These are phyloP conservation scores for Ambispora gerdemannii DNA, from an alignment of 192 early-diverging fungal genomes.

Conservation along the genomic window DNA sequence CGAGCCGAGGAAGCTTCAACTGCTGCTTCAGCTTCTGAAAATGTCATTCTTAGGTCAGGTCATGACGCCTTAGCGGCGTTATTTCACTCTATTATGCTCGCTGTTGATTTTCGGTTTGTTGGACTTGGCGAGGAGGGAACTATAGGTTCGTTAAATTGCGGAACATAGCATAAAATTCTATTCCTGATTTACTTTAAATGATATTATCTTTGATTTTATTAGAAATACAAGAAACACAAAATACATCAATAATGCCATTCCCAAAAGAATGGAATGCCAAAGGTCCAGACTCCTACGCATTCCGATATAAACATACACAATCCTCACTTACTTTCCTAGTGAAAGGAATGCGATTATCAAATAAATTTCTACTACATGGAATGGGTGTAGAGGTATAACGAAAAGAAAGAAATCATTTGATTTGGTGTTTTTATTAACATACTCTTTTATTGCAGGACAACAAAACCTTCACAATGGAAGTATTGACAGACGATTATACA, in stretches of 20 bases:
- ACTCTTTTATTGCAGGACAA: constrained; percentile 44
- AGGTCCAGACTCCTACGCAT: constrained; percentile 54
- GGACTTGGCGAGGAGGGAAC: constrained; percentile 59
- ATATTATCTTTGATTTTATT: too few species aligned
- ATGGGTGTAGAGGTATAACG: constrained; percentile 59
- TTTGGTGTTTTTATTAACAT: neutral
- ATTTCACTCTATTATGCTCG: constrained; percentile 58
- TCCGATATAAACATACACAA: constrained; percentile 64
- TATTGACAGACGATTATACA: constrained; percentile 48
- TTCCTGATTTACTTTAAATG: neutral
- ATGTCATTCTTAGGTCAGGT: constrained; percentile 31
- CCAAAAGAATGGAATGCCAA: constrained; percentile 57
- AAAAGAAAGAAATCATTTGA: neutral
- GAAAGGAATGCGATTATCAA: constrained; percentile 61
- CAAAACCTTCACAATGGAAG: constrained; percentile 48
- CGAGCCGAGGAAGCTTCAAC: neutral
- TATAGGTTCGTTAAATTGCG: constrained; percentile 27
- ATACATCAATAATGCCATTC: constrained; percentile 38
- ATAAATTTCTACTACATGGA: constrained; percentile 63
- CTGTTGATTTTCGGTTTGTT: constrained; percentile 59
- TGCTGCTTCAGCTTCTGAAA: neutral
- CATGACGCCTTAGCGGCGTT: constrained; percentile 51
- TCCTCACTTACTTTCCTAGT: constrained; percentile 66
- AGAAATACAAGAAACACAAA: too few species aligned
- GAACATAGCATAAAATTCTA: neutral